Conservation (phyloP, 192 early-diverging fungal species). For the Linnemannia hyalina region DNA sequence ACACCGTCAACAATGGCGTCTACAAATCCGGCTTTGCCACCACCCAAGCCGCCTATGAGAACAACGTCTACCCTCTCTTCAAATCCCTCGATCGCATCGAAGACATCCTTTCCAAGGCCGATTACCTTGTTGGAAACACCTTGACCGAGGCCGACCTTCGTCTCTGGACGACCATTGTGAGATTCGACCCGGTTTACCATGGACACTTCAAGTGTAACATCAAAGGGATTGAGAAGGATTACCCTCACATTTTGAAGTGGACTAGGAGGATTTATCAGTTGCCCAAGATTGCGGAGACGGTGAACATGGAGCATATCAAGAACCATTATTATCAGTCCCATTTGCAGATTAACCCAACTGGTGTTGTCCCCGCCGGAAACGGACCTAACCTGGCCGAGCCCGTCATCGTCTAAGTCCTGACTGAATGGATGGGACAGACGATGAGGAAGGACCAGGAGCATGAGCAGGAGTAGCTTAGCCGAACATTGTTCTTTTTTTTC, state of each 20-base stretch:
- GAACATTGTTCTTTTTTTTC: no score
- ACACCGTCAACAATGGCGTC: slow-evolving; percentile 96
- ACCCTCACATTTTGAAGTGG: slow-evolving; percentile 92
- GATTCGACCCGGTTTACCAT: slow-evolving; percentile 96
- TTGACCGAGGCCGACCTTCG: slow-evolving; percentile 97
- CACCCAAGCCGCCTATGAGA: slow-evolving; percentile 87
- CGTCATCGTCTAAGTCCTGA: slow-evolving; percentile 23
- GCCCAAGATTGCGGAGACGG: slow-evolving; percentile 81
- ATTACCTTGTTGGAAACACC: slow-evolving; percentile 82
- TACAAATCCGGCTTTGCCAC: slow-evolving; percentile 96
- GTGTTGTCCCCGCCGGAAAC: slow-evolving; percentile 81
- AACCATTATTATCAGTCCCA: slow-evolving; percentile 93
- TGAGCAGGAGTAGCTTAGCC: no score
- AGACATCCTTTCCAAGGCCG: slow-evolving; percentile 74
- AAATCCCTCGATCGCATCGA: slow-evolving; percentile 88
- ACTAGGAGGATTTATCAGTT: slow-evolving; percentile 85
- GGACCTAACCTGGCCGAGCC: slow-evolving; percentile 68
- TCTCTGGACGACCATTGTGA: slow-evolving; percentile 93
- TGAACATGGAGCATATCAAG: slow-evolving; percentile 98
- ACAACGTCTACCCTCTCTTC: slow-evolving; percentile 80
- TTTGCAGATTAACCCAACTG: slow-evolving; percentile 92
- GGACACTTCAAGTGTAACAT: slow-evolving; percentile 97
- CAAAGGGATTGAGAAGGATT: slow-evolving; percentile 87
- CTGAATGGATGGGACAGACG: background rate
- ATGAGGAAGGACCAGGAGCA: background rate